Evolutionary conservation across 495 filamentous ascomycete genomes (phyloP).

Genomic region (Penicillium taxi): DNA sequence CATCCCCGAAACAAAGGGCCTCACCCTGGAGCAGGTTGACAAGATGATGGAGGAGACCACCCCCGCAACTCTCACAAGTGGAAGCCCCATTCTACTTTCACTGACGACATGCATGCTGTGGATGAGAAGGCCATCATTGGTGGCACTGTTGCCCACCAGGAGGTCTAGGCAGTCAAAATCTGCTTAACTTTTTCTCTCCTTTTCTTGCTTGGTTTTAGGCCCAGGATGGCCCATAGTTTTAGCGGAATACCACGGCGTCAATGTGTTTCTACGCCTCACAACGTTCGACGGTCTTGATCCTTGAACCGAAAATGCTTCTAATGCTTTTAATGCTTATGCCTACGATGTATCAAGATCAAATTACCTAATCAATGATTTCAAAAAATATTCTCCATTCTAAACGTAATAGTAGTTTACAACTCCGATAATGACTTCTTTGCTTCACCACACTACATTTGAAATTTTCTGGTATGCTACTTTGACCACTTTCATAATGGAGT

Average conservation of each 20-base stretch:
- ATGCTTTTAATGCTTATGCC: too few relatives aligned
- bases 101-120: slow-evolving; percentile 52
- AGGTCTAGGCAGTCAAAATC: slow-evolving; percentile 17
- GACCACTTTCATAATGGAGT: too few relatives aligned
- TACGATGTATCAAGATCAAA: too few relatives aligned
- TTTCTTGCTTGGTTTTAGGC: slow-evolving; percentile 12
- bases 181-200: neutral
- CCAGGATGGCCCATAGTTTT: slow-evolving; percentile 8
- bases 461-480: too few relatives aligned
- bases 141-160: slow-evolving; percentile 26
- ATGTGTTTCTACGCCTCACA: slow-evolving; percentile 13
- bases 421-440: too few relatives aligned
- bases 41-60: slow-evolving; percentile 82
- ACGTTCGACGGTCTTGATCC: too few relatives aligned
- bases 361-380: too few relatives aligned
- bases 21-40: slow-evolving; percentile 83
- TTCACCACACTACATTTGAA: too few relatives aligned
- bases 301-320: too few relatives aligned
- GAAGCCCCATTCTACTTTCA: slow-evolving; percentile 67
- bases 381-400: too few relatives aligned
- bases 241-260: slow-evolving; percentile 29
- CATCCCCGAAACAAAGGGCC: slow-evolving; percentile 78
- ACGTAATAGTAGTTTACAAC: too few relatives aligned
- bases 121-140: slow-evolving; percentile 32
- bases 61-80: slow-evolving; percentile 67